phyloP scores from a whole-genome alignment of 106 monocot genomes.

The Cymbidium sinense region DNA sequence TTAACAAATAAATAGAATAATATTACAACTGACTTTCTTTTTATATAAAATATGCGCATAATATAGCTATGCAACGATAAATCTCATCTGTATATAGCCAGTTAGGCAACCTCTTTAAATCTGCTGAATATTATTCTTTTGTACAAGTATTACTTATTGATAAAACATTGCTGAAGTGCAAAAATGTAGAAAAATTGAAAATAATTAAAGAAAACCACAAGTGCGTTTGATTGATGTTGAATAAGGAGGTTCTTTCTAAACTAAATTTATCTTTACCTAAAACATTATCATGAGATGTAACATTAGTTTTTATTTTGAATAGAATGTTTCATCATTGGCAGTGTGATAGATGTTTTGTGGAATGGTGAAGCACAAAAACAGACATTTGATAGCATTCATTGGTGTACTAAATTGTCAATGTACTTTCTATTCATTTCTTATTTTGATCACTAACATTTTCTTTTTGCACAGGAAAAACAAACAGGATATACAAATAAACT shows the following conservation, averaged over 20 bases:
- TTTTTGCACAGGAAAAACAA: slow-evolving; percentile 82
- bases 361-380: not conserved
- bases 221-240: not conserved
- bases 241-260: not conserved
- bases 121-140: too few species aligned
- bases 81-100: too few species aligned
- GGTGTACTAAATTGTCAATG: not conserved
- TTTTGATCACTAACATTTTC: not conserved
- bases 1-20: too few species aligned
- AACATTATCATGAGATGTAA: not conserved
- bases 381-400: not conserved
- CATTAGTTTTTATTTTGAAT: not conserved
- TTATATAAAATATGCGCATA: too few species aligned
- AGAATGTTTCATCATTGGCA: not conserved
- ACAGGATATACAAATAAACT: slow-evolving; percentile 35
- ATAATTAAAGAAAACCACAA: not conserved
- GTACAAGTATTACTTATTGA: not conserved
- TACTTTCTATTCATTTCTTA: not conserved
- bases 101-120: too few species aligned
- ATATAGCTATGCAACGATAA: too few species aligned
- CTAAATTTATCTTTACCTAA: not conserved
- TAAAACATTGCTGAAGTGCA: not conserved
- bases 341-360: not conserved
- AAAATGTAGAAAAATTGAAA: not conserved
- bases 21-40: too few species aligned